Base-by-base conservation (phyloP, 2,329 filamentous ascomycete species). In the Lecanicillium sp. region DNA sequence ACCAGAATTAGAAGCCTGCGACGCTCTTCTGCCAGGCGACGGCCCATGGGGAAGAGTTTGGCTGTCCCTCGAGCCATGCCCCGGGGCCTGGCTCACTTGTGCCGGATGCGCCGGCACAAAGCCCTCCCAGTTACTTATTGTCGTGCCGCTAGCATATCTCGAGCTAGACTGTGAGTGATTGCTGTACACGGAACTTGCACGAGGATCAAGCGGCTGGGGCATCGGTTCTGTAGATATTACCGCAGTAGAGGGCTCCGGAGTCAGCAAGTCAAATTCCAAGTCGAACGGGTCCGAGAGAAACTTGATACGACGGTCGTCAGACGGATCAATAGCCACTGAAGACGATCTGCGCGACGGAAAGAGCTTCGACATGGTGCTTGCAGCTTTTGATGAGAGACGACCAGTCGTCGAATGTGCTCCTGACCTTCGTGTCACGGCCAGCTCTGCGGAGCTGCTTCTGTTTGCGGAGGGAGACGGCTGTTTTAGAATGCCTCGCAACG, bases 251-350 rank as follows among this genome's bases (percentile, higher is more conserved):
- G n/a, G n/a, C n/a, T n/a, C n/a, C 28, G 42, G 29, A 9, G 48
- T 17, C 7, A 43, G 48, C 27, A 44, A 45, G 37, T 56, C 53
- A 11, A 61, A 45, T 51, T 81, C 77, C n/a, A 81, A 63, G 47
- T 82, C 78, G 49, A 81, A 81, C 2, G 75, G 77, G 46, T 81
- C 76, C 2, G 75, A 79, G 32, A 75, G 72, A 52, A 78, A 75
- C 50, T 75, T 76, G 49, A 70, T 71, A 40, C 70, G 67, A 13
- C 63, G 58, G 5, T 60, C 65, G 32, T 63, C 64, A 32, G 68
- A 63, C n/a, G 63, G 67, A 25, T 57, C 57, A n/a, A 56, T 50
- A 29, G 64, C 71, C 31, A 51, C 51, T 14, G 51, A 38, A 0
- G 59, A 60, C 5, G 27, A 28, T 8, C 36, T 35, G 3, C 40